Conservation (phyloP, 352 stramenopile species). For the Phytophthora multivora region DNA sequence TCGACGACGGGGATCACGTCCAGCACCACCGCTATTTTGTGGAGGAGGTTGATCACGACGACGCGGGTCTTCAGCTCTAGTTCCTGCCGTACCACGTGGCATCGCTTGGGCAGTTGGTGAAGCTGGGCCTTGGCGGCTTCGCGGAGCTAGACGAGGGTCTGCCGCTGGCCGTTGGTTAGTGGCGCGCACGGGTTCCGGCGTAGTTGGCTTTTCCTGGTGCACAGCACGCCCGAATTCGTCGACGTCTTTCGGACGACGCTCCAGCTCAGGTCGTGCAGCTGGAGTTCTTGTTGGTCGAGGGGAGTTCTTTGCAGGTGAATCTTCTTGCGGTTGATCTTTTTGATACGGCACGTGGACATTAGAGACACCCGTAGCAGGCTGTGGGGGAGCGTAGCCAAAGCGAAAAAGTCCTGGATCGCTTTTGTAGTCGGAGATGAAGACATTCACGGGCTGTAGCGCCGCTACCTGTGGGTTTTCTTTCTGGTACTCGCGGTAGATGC, state of each 20-base stretch:
- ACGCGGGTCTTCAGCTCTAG: constrained; percentile 39
- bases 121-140: constrained; percentile 16
- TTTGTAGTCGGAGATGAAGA: constrained; percentile 50
- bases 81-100: background rate
- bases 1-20: constrained; percentile 48
- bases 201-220: constrained; percentile 14
- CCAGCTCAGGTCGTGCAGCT: constrained; percentile 10
- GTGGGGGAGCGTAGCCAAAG: constrained; percentile 75
- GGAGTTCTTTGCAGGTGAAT: constrained; percentile 17
- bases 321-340: constrained; percentile 36
- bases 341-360: constrained; percentile 57
- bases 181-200: constrained; percentile 5
- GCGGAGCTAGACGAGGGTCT: constrained; percentile 32
- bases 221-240: constrained; percentile 69
- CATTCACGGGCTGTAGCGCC: constrained; percentile 50
- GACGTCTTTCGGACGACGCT: constrained; percentile 24
- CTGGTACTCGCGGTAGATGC: constrained; percentile 73
- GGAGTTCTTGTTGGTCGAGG: constrained; percentile 14
- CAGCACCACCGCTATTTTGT: constrained; percentile 23
- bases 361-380: constrained; percentile 59
- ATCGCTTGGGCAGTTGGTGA: constrained; percentile 13
- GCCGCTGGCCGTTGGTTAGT: constrained; percentile 10
- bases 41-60: constrained; percentile 28
- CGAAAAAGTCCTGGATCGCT: constrained; percentile 59
- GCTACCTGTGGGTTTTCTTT: constrained; percentile 72